Evolutionary conservation across 2,329 filamentous ascomycete genomes (phyloP).

Genomic region (Colletotrichum tabaci): DNA sequence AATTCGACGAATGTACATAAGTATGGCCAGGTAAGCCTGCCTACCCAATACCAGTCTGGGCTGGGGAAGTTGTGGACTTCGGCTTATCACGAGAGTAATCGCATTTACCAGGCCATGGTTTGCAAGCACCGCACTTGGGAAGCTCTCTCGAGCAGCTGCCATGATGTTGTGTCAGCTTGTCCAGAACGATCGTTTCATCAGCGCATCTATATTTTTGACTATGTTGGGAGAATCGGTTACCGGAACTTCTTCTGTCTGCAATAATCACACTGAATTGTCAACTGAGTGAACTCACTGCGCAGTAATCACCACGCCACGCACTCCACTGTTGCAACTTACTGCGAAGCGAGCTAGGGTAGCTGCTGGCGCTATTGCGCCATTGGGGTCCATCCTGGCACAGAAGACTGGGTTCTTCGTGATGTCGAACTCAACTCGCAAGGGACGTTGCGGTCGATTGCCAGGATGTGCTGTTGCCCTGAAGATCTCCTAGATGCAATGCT

Average conservation of each 20-base stretch:
- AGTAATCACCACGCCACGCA: not conserved
- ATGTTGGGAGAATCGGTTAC: not conserved
- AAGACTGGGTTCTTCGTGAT: not conserved
- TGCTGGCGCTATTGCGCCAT: not conserved
- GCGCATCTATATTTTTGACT: not conserved
- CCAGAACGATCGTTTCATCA: too few species aligned
- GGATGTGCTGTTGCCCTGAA: too few species aligned
- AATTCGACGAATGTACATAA: fast-evolving
- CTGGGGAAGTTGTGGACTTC: not conserved
- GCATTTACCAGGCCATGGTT: slow-evolving; percentile 23
- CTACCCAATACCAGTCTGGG: not conserved
- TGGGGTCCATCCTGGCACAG: not conserved
- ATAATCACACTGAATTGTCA: slow-evolving; percentile 10
- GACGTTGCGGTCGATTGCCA: too few species aligned
- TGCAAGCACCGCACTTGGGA: slow-evolving; percentile 29
- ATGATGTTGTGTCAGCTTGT: not conserved
- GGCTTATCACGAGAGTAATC: slow-evolving; percentile 23
- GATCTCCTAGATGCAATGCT: too few species aligned
- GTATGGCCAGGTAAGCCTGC: not conserved
- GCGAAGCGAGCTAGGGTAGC: slow-evolving; percentile 20
- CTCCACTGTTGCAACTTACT: not conserved
- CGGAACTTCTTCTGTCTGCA: slow-evolving; percentile 32
- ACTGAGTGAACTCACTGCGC: not conserved
- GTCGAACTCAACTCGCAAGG: too few species aligned
- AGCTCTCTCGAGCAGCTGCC: slow-evolving; percentile 27